Percentiles rank a stretch among this genome's conserved stretches.
Conservation (phyloP, 129 eudicot species). For the Saussurea involucrata region DNA sequence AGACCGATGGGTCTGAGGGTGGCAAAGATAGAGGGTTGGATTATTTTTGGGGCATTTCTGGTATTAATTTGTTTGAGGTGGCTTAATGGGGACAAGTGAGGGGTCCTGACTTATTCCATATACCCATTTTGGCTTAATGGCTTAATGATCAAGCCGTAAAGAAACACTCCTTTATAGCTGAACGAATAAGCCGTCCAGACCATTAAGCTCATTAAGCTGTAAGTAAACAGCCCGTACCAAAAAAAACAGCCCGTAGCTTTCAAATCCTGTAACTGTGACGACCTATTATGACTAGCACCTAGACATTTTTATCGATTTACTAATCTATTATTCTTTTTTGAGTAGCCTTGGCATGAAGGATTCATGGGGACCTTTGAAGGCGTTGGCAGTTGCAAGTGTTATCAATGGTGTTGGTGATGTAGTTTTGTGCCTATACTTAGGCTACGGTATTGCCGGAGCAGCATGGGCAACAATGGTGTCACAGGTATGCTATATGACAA, state of each 20-base stretch:
- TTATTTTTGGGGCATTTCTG: too few species aligned
- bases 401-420: conserved; percentile 85
- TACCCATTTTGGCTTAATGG: too few species aligned
- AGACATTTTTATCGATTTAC: conserved; percentile 3
- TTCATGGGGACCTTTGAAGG: conserved; percentile 98
- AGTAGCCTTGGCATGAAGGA: conserved; percentile 97
- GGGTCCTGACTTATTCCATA: too few species aligned
- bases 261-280: not conserved
- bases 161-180: too few species aligned
- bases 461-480: conserved; percentile 99
- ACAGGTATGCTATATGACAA: conserved; percentile 45
- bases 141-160: too few species aligned
- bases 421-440: conserved; percentile 64
- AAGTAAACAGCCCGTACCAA: too few species aligned
- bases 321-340: conserved; percentile 7
- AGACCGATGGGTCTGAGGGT: too few species aligned
- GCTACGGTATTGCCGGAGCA: conserved; percentile 97
- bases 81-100: too few species aligned
- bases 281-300: not conserved
- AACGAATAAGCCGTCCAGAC: too few species aligned
- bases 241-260: not conserved
- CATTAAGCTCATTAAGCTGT: too few species aligned
- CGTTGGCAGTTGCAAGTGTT: conserved; percentile 75
- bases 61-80: too few species aligned
- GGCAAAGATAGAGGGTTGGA: too few species aligned